phyloP scores from a whole-genome alignment of 2,329 filamentous ascomycete species.

The Alternaria sp. region DNA sequence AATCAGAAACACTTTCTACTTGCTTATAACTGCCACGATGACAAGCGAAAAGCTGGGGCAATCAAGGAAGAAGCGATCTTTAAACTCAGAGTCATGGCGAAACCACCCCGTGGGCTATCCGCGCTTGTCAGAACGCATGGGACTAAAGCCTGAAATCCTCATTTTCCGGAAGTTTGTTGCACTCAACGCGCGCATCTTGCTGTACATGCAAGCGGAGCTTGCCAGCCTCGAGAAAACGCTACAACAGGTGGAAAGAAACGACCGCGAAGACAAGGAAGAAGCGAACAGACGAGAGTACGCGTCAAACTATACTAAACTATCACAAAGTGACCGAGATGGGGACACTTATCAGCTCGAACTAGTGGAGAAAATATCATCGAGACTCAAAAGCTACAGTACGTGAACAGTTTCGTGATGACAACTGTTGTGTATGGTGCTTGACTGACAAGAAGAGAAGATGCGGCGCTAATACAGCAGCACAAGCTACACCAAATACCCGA shows the following conservation, averaged over 20 bases:
- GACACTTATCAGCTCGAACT: no score
- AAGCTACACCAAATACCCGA: not conserved
- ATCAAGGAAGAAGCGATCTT: no score
- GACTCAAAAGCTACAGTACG: no score
- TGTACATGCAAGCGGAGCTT: conserved; percentile 22
- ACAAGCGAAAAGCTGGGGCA: no score
- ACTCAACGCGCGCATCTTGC: conserved; percentile 18
- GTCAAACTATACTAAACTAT: no score
- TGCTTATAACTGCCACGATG: no score
- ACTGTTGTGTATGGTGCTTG: no score
- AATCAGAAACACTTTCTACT: no score
- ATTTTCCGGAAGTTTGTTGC: conserved; percentile 23
- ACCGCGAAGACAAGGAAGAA: not conserved
- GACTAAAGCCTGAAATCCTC: conserved; percentile 5
- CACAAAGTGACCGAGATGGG: no score
- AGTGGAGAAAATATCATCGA: no score
- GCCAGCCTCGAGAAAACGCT: not conserved
- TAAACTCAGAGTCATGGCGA: not conserved
- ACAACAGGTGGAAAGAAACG: not conserved
- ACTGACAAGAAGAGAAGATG: not conserved
- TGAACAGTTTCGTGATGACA: no score
- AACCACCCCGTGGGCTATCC: conserved; percentile 17
- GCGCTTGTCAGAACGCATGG: conserved; percentile 15
- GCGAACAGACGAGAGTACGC: no score
- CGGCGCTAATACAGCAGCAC: conserved; percentile 4